phyloP scores from a whole-genome alignment of 192 early-diverging fungal genomes.

The Polychytrium aggregatum region DNA sequence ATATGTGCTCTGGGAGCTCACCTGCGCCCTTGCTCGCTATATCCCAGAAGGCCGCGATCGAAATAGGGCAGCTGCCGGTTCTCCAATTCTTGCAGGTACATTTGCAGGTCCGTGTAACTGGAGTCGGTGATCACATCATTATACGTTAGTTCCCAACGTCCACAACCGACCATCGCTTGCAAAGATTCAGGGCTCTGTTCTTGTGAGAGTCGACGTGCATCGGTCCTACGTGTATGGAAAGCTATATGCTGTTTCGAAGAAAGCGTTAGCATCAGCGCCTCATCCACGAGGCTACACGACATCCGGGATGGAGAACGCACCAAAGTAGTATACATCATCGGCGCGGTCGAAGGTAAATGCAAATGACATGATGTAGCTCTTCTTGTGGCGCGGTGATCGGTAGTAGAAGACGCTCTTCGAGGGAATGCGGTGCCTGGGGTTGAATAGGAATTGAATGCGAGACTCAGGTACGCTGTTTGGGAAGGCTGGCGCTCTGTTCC shows the following conservation, averaged over 20 bases:
- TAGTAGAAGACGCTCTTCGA: slow-evolving; percentile 4
- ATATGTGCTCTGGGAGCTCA: no score
- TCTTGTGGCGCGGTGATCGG: slow-evolving; percentile 1
- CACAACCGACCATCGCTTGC: no score
- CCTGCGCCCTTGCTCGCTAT: neutral
- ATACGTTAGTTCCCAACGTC: no score
- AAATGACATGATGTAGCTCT: neutral
- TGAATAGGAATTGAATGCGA: no score
- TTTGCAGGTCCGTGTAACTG: slow-evolving; percentile 4
- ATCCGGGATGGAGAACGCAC: neutral
- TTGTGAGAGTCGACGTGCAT: no score
- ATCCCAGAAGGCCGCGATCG: neutral
- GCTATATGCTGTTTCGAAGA: neutral
- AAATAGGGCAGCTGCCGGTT: neutral
- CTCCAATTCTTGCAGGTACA: neutral
- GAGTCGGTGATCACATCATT: no score
- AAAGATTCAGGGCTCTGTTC: no score
- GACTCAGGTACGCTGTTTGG: no score
- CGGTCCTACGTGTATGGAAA: slow-evolving; percentile 3
- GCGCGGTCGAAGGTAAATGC: neutral
- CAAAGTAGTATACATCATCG: slow-evolving; percentile 4
- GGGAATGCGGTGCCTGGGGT: slow-evolving; percentile 1
- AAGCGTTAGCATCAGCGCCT: neutral
- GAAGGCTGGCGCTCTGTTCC: no score
- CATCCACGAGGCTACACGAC: neutral